Evolutionary conservation across 345 rosid genomes (phyloP), one percentile per base, ranked within the genome.

Genomic region (Salix arbutifolia): DNA sequence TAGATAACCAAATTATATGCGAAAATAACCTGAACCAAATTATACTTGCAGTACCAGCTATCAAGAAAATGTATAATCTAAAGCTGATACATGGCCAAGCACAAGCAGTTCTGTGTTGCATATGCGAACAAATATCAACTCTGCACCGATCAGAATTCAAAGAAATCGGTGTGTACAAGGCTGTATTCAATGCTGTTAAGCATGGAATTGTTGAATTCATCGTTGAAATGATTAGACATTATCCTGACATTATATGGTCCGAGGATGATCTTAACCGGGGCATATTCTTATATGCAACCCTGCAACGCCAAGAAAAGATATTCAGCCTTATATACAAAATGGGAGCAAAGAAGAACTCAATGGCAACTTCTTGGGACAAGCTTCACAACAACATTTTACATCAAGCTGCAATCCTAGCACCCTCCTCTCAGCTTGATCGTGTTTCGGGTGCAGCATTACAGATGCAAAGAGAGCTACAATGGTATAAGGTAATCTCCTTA

Each of bases 401-500:
- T 67, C 92, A 89, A 28, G 94, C 94, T 4, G 92, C 93, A 0
- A 77, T 74, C 74, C 38, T 86, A 16, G 89, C 97, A 53, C 97
- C 97, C 0, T 23, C 77, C 5, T 79, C 92, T 4, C 86, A 84
- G 71, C 91, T 92, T 23, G 91, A 89, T 68, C 88, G 84, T 3
- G 89, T 90, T 67, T 80, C 90, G 0, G 94, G 97, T 46, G 94
- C 97, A 21, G 93, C 92, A 74, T 80, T 92, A 46, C 97, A 92
- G 53, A 90, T 92, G 97, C 97, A 92, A 46, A 81, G 97, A 74
- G 97, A 92, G 70, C 74, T 90, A 5, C 97, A 90, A 69, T 90
- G 97, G 97, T 92, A 83, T 40, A 91, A 90, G 94, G 97, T 92
- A 74, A 25, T 68, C 42, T 33, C 53, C 11, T 4, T 12, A 40